Evolutionary conservation across 805 yeast genomes (phyloP).

Genomic region (Kodamaea laetipori): DNA sequence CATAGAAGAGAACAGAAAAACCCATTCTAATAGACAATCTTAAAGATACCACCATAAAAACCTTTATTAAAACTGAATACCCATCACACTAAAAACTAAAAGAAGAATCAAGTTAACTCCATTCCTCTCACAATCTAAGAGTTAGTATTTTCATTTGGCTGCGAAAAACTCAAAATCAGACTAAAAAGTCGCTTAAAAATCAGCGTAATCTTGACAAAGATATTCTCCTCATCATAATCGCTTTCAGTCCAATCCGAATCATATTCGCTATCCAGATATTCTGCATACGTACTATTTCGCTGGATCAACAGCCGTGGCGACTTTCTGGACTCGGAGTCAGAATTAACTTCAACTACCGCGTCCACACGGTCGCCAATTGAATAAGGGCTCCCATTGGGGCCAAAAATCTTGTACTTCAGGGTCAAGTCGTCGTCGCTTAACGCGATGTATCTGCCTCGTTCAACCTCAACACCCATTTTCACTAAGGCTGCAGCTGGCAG

Average conservation of each 20-base stretch:
- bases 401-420: constrained; percentile 45
- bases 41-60: too few species aligned
- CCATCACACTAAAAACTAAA: not conserved
- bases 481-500: constrained; percentile 47
- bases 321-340: constrained; percentile 21
- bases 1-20: too few species aligned
- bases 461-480: constrained; percentile 48
- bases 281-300: constrained; percentile 47
- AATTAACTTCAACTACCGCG: constrained; percentile 18
- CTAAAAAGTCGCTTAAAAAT: constrained; percentile 3
- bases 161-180: not conserved
- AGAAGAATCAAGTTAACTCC: not conserved
- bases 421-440: constrained; percentile 46
- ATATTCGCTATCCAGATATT: constrained; percentile 19
- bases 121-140: not conserved
- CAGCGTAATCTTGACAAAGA: constrained; percentile 1
- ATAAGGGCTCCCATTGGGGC: constrained; percentile 44
- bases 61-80: not conserved
- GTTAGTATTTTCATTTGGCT: constrained; percentile 7
- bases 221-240: not conserved
- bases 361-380: constrained; percentile 26
- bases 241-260: constrained; percentile 6
- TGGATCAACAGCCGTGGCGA: constrained; percentile 23
- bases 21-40: too few species aligned
- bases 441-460: constrained; percentile 52